These are phyloP conservation scores for Verticillium klebahnii DNA, from an alignment of 2,329 filamentous ascomycete species.

Conservation along the genomic window DNA sequence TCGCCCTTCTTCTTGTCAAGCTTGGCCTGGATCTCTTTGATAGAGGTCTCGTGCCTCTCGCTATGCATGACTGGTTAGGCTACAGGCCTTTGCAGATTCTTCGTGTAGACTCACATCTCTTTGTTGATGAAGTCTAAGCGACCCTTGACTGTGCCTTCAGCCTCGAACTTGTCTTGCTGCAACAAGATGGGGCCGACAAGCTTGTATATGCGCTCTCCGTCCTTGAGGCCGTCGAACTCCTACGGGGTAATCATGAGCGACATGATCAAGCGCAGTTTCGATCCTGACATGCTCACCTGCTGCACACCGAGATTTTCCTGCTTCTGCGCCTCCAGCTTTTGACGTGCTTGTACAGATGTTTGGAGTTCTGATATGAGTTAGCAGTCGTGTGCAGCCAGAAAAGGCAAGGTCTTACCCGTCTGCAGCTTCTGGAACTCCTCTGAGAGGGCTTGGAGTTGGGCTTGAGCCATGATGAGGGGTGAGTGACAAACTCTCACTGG, in stretches of 20 bases:
- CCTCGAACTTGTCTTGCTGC: constrained; percentile 91
- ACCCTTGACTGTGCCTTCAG: constrained; percentile 84
- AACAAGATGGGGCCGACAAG: constrained; percentile 86
- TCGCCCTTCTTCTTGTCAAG: constrained; percentile 55
- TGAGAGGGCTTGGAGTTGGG: constrained; percentile 73
- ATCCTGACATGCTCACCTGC: constrained; percentile 46
- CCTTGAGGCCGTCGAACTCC: constrained; percentile 77
- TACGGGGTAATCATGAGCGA: constrained; percentile 25
- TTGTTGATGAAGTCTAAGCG: constrained; percentile 88
- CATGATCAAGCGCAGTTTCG: neutral
- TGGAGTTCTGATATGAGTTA: constrained; percentile 62
- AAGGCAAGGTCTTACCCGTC: constrained; percentile 53
- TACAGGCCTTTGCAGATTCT: neutral
- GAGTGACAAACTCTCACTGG: neutral
- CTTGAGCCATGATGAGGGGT: constrained; percentile 60
- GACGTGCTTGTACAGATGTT: constrained; percentile 68
- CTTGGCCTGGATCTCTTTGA: constrained; percentile 51
- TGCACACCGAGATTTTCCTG: constrained; percentile 89
- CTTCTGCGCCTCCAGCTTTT: constrained; percentile 90
- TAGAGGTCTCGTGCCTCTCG: constrained; percentile 41
- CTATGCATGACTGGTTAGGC: constrained; percentile 13
- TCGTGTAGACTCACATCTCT: constrained; percentile 65
- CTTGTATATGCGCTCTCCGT: constrained; percentile 92
- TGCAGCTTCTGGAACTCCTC: constrained; percentile 87
- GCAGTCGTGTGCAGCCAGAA: neutral